Evolutionary conservation across 2,329 filamentous ascomycete genomes (phyloP).

Genomic region (Hymenoscyphus albidus): DNA sequence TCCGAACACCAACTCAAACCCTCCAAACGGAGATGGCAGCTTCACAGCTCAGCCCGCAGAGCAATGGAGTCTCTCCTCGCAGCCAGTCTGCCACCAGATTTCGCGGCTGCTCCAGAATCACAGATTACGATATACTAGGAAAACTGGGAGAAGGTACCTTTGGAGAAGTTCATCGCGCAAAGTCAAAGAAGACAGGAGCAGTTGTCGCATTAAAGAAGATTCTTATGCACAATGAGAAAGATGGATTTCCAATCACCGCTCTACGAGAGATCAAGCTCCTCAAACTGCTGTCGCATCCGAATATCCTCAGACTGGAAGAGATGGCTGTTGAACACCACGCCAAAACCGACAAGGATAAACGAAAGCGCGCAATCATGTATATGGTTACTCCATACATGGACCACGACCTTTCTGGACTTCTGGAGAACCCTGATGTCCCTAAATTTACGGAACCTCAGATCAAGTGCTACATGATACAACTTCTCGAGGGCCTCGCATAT

Average conservation of each 20-base stretch:
- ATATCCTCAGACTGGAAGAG: conserved; percentile 83
- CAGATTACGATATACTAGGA: conserved; percentile 72
- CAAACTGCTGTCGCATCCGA: conserved; percentile 88
- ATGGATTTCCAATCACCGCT: conserved; percentile 98
- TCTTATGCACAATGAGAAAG: conserved; percentile 98
- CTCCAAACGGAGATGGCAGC: conserved; percentile 22
- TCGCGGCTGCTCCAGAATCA: conserved; percentile 77
- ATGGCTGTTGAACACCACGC: conserved; percentile 83
- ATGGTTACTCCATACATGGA: conserved; percentile 99
- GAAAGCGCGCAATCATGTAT: conserved; percentile 84
- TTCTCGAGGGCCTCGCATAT: conserved; percentile 85
- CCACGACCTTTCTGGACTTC: conserved; percentile 92
- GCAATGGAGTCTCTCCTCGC: conserved; percentile 45
- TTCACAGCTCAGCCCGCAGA: conserved; percentile 15
- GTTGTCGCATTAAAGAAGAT: conserved; percentile 96
- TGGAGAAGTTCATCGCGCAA: conserved; percentile 92
- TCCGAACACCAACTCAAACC: neutral
- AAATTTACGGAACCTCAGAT: conserved; percentile 85
- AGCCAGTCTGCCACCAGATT: conserved; percentile 63
- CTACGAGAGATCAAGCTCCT: conserved; percentile 96
- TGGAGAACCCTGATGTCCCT: conserved; percentile 84
- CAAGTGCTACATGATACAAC: conserved; percentile 95
- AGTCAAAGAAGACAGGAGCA: conserved; percentile 67
- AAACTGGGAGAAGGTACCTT: conserved; percentile 96
- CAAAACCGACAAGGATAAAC: conserved; percentile 58